Evolutionary conservation across 768 basidiomycete genomes (phyloP), one percentile per base, ranked within the genome.

Genomic region (Serendipita vermifera): DNA sequence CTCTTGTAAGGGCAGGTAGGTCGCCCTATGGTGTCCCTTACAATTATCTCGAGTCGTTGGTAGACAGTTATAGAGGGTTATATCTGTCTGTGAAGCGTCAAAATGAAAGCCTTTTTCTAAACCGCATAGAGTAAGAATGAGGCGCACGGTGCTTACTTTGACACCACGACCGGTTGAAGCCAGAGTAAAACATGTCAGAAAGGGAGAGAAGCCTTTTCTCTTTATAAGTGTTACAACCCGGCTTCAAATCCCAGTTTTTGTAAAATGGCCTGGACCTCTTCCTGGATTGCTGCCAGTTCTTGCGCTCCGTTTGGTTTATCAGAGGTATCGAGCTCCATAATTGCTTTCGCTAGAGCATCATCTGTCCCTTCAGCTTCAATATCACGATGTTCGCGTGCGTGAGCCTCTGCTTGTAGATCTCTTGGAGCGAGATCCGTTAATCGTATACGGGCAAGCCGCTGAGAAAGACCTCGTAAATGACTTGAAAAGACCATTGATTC

Each of bases 341-440:
- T 27, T 7, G 46, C 46, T 15, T 31, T 29, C 20, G 46, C 46
- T n/a, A 51, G 46, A 4, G 46, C 63, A 22, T 60, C 66, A 24
- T 59, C 63, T 46, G 66, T 60, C 24, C 58, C 59, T n/a, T 64
- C 64, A 22, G 65, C 54, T 17, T 72, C 73, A n/a, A 63, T 58
- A 43, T 75, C 75, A 9, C 82, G 66, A 63, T 87, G 84, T 57
- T 84, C 78, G 41, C 72, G 72, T 22, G 83, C 84, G 66, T 94
- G 92, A 54, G 73, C 76, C 62, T 86, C 81, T 0, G 89, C 85
- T 62, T 93, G 83, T 6, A 79, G 57, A 70, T 94, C 89, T 22
- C 73, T 74, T 2, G 87, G 87, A 13, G 77, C 79, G 43, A 94
- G 75, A 58, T 89, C 85, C 6, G 77, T 74, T 61, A 88, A 80